A percentile compares a stretch with the other conserved stretches of the same genome.
Evolutionary conservation across 2,329 filamentous ascomycete genomes (phyloP).

Genomic region (Aspergillus caelatus): DNA sequence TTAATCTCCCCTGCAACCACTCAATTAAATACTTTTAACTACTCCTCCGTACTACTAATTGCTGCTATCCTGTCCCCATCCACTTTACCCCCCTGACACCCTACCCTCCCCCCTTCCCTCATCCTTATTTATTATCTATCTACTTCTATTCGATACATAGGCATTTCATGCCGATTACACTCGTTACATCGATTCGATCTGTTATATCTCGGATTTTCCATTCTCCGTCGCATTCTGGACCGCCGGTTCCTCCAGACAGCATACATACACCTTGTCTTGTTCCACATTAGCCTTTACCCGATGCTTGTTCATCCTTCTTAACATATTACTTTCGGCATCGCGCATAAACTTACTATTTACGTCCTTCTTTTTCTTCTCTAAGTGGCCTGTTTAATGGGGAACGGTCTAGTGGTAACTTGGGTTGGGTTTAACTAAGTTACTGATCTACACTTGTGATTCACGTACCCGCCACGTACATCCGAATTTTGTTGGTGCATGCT

Average conservation of each 20-base stretch:
- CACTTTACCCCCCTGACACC: not conserved
- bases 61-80: conserved; percentile 1
- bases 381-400: not conserved
- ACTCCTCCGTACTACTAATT: not conserved
- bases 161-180: conserved; percentile 32
- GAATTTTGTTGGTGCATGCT: conserved; percentile 15
- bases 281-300: not conserved
- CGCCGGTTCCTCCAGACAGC: not conserved
- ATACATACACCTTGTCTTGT: not conserved
- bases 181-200: conserved; percentile 26
- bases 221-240: conserved; percentile 12
- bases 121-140: not conserved
- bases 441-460: conserved; percentile 19
- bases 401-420: not conserved
- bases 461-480: conserved; percentile 22
- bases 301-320: not conserved
- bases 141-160: conserved; percentile 1
- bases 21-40: not conserved
- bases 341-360: not conserved
- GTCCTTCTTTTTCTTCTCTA: not conserved
- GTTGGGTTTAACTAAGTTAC: conserved; percentile 1
- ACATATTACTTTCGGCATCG: not conserved
- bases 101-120: not conserved
- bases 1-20: not conserved
- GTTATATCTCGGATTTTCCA: conserved; percentile 2